Percentiles rank a stretch among this genome's conserved stretches.
Evolutionary conservation across 306 rosid genomes (phyloP).

Genomic region (Psophocarpus tetragonolobus): DNA sequence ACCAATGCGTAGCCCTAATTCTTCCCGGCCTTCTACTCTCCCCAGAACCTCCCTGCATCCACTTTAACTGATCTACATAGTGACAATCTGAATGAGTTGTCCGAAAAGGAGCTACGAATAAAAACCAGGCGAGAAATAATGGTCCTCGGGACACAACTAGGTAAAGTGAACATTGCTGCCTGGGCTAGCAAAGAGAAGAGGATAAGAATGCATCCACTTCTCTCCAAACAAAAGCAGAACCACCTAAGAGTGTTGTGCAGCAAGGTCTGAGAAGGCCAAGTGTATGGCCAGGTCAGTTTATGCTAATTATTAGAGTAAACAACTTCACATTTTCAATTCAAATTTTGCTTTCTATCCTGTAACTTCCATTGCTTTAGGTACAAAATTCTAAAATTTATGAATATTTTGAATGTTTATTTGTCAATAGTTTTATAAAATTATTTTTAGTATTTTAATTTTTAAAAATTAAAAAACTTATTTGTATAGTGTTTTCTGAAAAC

Average conservation of each 20-base stretch:
- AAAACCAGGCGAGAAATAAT: conserved; percentile 92
- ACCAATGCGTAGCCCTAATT: conserved; percentile 83
- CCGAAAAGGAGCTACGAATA: conserved; percentile 90
- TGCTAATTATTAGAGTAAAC: background rate
- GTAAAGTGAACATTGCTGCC: conserved; percentile 93
- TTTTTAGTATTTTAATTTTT: too few relatives aligned
- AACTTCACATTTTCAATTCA: background rate
- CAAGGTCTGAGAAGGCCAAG: conserved; percentile 90
- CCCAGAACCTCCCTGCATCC: conserved; percentile 53
- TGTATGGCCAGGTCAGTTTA: conserved; percentile 76
- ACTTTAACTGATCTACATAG: conserved; percentile 31
- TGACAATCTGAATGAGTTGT: conserved; percentile 54
- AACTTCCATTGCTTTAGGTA: background rate
- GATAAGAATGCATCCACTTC: conserved; percentile 87
- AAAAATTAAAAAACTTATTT: too few relatives aligned
- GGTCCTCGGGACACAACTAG: conserved; percentile 90
- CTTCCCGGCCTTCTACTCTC: conserved; percentile 87
- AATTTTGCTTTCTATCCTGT: background rate
- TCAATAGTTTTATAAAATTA: too few relatives aligned
- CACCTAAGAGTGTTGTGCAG: conserved; percentile 54
- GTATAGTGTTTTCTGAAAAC: too few relatives aligned
- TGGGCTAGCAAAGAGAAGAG: conserved; percentile 99
- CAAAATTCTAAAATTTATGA: too few relatives aligned
- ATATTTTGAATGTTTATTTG: too few relatives aligned
- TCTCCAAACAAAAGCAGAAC: conserved; percentile 49